These are phyloP conservation scores for Gonium pectorale DNA, from an alignment of 139 green algal genomes.

Conservation along the genomic window DNA sequence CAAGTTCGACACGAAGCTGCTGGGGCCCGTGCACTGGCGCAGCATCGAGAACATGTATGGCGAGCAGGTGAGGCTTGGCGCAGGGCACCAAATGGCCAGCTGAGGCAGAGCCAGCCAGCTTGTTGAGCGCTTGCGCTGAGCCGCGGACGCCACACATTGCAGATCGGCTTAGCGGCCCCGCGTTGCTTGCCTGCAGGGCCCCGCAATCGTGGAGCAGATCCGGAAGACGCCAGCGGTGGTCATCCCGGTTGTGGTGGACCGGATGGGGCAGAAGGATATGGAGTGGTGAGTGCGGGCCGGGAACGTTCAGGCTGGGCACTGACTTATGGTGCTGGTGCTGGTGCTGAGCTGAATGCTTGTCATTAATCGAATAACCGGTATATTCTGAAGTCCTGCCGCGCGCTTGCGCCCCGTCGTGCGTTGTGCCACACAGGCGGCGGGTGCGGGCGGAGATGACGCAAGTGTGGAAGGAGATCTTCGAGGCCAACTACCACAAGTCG, in stretches of 20 bases:
- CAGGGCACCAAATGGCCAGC: too few relatives aligned
- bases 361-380: too few relatives aligned
- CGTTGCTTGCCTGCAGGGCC: too few relatives aligned
- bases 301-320: too few relatives aligned
- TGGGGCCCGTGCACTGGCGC: slow-evolving; percentile 81
- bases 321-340: too few relatives aligned
- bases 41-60: slow-evolving; percentile 93
- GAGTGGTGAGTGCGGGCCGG: slow-evolving; percentile 93
- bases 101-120: too few relatives aligned
- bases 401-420: too few relatives aligned
- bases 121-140: too few relatives aligned
- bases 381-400: too few relatives aligned
- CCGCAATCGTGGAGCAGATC: slow-evolving; percentile 81
- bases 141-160: too few relatives aligned
- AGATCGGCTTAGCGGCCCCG: too few relatives aligned
- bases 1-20: slow-evolving; percentile 56
- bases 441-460: slow-evolving; percentile 84
- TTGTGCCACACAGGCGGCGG: slow-evolving; percentile 62
- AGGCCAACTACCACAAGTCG: slow-evolving; percentile 97
- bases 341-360: too few relatives aligned
- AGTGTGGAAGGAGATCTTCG: slow-evolving; percentile 92
- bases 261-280: slow-evolving; percentile 93
- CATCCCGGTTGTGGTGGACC: slow-evolving; percentile 86
- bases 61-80: slow-evolving; percentile 57
- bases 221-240: slow-evolving; percentile 88